A percentile compares a stretch with the other conserved stretches of the same genome.
Evolutionary conservation across 345 rosid genomes (phyloP).

Genomic region (Melaleuca alternifolia): DNA sequence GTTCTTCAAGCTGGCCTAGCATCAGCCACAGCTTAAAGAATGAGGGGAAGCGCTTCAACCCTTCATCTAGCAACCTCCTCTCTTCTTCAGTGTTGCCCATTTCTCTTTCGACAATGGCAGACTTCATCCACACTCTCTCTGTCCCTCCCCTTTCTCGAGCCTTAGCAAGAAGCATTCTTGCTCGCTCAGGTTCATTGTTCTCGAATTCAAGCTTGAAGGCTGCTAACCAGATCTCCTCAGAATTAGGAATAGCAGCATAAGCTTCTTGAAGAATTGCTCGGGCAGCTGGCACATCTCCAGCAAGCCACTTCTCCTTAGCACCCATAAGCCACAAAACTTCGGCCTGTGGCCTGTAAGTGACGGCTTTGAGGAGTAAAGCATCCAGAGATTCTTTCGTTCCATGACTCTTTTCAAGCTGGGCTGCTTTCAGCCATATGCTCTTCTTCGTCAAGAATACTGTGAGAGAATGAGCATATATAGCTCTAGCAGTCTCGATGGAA

Average conservation of each 20-base stretch:
- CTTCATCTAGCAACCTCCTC: constrained; percentile 76
- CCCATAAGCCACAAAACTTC: constrained; percentile 99
- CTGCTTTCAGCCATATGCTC: constrained; percentile 91
- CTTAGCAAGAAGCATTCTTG: constrained; percentile 84
- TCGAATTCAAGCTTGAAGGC: constrained; percentile 98
- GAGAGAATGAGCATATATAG: constrained; percentile 77
- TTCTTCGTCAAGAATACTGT: constrained; percentile 87
- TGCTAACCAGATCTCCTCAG: constrained; percentile 95
- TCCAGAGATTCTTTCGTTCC: constrained; percentile 89
- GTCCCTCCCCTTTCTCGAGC: constrained; percentile 96
- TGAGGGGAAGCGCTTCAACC: constrained; percentile 66
- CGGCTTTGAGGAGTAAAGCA: constrained; percentile 75
- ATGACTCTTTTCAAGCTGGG: constrained; percentile 94
- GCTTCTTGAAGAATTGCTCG: constrained; percentile 93
- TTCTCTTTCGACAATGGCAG: constrained; percentile 93
- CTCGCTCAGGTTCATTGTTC: constrained; percentile 94
- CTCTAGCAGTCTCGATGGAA: constrained; percentile 86
- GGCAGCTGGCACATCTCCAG: constrained; percentile 91
- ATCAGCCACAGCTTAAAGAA: constrained; percentile 91
- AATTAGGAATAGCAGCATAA: constrained; percentile 82
- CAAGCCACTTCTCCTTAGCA: constrained; percentile 97
- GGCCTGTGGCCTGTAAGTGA: constrained; percentile 82
- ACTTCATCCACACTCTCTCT: constrained; percentile 98
- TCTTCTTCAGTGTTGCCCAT: constrained; percentile 66
- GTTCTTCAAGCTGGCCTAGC: constrained; percentile 93